These are phyloP conservation scores for Aspergillus melleus DNA, from an alignment of 2,329 filamentous ascomycete species.

Conservation along the genomic window DNA sequence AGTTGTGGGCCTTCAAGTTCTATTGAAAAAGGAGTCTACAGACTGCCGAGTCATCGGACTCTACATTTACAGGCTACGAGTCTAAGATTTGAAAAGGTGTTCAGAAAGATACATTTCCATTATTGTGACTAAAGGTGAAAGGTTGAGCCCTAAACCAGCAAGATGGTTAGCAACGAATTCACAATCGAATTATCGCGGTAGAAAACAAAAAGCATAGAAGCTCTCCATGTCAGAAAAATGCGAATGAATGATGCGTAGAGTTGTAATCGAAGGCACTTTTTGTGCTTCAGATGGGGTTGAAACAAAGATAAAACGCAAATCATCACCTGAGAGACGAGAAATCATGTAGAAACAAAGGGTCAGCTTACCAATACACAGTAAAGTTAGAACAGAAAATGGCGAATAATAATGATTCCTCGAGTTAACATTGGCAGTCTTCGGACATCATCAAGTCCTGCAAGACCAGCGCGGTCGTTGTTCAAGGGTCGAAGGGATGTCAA, in stretches of 20 bases:
- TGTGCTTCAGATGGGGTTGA: constrained; percentile 41
- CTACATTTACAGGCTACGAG: neutral
- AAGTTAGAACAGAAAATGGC: neutral
- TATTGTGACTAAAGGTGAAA: neutral
- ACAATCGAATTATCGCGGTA: neutral
- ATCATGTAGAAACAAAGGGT: neutral
- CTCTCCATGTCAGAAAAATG: constrained; percentile 18
- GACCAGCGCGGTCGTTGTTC: neutral
- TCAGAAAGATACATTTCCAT: neutral
- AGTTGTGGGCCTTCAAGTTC: no score
- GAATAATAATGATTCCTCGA: neutral
- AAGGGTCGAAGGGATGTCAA: constrained; percentile 2
- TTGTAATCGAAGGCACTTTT: constrained; percentile 31
- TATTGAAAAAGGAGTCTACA: no score
- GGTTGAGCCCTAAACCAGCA: neutral
- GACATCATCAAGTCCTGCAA: constrained; percentile 2
- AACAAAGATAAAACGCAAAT: constrained; percentile 39
- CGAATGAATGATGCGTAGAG: constrained; percentile 27
- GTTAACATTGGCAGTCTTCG: neutral
- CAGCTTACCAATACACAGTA: constrained; percentile 11
- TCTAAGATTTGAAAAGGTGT: neutral
- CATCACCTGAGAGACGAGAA: constrained; percentile 25
- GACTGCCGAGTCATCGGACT: no score
- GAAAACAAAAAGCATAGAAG: neutral
- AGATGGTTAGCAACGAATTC: neutral